Percentiles rank a stretch among this genome's conserved stretches.
phyloP scores from a whole-genome alignment of 441 rosid genomes.

The Populus hybrid region DNA sequence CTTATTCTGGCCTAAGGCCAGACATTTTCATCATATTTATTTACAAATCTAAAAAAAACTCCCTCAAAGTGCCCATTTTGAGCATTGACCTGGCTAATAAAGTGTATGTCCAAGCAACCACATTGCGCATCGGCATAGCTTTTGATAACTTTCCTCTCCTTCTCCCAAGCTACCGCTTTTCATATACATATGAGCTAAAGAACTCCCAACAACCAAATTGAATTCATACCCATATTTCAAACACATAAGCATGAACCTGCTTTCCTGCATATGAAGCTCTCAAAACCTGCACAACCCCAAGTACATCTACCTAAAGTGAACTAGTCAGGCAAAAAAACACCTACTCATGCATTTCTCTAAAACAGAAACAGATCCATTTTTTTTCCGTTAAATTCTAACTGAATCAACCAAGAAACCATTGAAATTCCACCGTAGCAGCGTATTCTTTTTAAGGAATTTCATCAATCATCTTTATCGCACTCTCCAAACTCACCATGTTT shows the following conservation, averaged over 20 bases:
- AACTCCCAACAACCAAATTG: constrained; percentile 63
- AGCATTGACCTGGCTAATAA: constrained; percentile 75
- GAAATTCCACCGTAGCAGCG: too few relatives aligned
- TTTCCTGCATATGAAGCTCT: constrained; percentile 42
- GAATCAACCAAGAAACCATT: constrained; percentile 56
- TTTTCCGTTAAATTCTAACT: constrained; percentile 61
- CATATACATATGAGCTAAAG: constrained; percentile 93
- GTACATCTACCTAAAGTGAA: constrained; percentile 70
- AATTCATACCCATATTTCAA: constrained; percentile 57
- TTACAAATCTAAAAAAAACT: constrained; percentile 57
- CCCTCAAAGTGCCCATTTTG: constrained; percentile 65
- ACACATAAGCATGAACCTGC: constrained; percentile 58
- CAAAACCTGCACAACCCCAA: constrained; percentile 79
- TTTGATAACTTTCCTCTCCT: constrained; percentile 61
- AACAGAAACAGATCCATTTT: too few relatives aligned
- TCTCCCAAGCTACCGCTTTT: constrained; percentile 55
- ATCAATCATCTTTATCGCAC: constrained; percentile 67
- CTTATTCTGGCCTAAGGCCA: constrained; percentile 59
- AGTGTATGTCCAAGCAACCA: constrained; percentile 87
- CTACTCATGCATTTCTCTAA: constrained; percentile 52
- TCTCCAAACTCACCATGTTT: constrained; percentile 46
- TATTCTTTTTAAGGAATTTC: too few relatives aligned
- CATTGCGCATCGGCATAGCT: constrained; percentile 49
- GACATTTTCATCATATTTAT: constrained; percentile 61
- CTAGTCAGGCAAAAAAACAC: constrained; percentile 63